Base-by-base conservation (phyloP, 1,284 basidiomycete genomes). In the Amylostereum areolatum region DNA sequence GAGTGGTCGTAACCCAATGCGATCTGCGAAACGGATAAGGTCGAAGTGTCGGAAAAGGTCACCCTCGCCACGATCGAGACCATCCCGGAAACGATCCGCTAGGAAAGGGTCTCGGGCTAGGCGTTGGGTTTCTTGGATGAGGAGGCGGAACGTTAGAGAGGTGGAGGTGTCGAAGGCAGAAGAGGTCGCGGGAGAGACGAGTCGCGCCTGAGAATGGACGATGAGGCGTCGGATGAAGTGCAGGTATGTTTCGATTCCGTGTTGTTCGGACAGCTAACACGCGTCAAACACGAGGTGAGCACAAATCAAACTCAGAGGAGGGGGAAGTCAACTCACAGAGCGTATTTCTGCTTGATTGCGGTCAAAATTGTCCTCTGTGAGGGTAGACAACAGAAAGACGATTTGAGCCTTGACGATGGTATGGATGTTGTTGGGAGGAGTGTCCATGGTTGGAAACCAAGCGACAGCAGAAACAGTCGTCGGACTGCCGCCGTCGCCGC, bases 181-280 rank as follows among this genome's bases (percentile, higher is more conserved):
- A 10, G 84, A 74, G 6, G 78, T 69, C 43, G 77, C 70, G 30
- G 76, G 67, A 31, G 81, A 72, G 10, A 77, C 63, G 42, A 88
- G 76, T 54, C 87, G 77, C 46, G 79, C 71, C 67, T 87, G 84
- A n/a, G 85, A 87, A 54, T 92, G 87, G 43, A 87, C 81, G 61
- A 95, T 90, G 66, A 96, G 85, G 54, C 94, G 87, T 55, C 93
- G 88, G 57, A 97, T 89, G 72, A 95, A 95, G 70, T 97, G 92
- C 53, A 93, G 81, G 71, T 97, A 96, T 55, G 92, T 95, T 67
- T 96, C 94, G 61, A 92, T 79, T 49, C 92, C 92, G 78, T 97
- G 91, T 65, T 92, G 89, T 63, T 96, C 92, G 55, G 92, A 91
- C 59, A 97, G 81, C 93, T 97, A 36, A 42, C 9, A 48, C 25